These are phyloP conservation scores for Harringtonia lauricola DNA, from an alignment of 2,329 filamentous ascomycete genomes.

Conservation along the genomic window DNA sequence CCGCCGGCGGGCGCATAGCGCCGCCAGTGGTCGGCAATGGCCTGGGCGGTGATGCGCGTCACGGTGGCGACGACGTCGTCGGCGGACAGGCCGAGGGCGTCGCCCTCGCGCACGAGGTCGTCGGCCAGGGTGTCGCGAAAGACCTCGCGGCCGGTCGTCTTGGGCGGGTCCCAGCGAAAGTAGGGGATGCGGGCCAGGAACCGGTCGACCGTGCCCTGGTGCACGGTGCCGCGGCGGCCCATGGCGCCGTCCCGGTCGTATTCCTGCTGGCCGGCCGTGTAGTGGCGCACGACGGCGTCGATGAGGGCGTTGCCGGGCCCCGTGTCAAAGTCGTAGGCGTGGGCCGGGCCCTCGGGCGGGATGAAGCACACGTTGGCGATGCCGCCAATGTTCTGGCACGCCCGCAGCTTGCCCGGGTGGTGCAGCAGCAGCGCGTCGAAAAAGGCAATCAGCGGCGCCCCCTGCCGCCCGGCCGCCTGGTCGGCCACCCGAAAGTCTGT, in stretches of 20 bases:
- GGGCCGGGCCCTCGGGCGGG: constrained; percentile 29
- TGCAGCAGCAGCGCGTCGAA: constrained; percentile 45
- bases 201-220: constrained; percentile 39
- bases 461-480: constrained; percentile 42
- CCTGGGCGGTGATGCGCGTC: constrained; percentile 47
- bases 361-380: constrained; percentile 53
- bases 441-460: constrained; percentile 44
- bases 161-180: constrained; percentile 37
- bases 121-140: constrained; percentile 43
- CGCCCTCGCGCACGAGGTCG: constrained; percentile 36
- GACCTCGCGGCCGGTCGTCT: constrained; percentile 48
- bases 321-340: constrained; percentile 40
- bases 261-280: constrained; percentile 35
- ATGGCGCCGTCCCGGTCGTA: constrained; percentile 41
- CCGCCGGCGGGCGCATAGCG: constrained; percentile 33
- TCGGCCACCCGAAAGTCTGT: constrained; percentile 48
- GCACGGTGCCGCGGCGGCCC: constrained; percentile 34
- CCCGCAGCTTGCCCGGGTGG: constrained; percentile 43
- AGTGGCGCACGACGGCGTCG: constrained; percentile 43
- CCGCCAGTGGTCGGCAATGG: constrained; percentile 37
- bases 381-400: constrained; percentile 50
- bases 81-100: constrained; percentile 29
- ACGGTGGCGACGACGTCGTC: constrained; percentile 47
- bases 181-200: constrained; percentile 37
- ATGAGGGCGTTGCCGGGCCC: constrained; percentile 47